A percentile compares a stretch with the other conserved stretches of the same genome.
phyloP scores from a whole-genome alignment of 345 rosid genomes.

The Anacardium occidentale region DNA sequence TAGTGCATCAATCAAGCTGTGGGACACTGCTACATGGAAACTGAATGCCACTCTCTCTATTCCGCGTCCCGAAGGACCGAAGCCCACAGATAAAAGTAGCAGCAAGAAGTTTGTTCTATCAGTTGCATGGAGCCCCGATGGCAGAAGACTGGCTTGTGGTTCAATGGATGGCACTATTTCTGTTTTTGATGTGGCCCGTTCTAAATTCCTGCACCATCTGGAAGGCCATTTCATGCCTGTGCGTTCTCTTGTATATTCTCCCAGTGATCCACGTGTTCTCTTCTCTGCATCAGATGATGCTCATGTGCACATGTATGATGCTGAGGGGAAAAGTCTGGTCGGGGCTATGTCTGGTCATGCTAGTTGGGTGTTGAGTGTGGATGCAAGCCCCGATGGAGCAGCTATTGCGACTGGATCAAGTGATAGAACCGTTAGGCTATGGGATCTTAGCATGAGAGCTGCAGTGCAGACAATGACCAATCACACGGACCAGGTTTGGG shows the following conservation, averaged over 20 bases:
- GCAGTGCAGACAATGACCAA: conserved; percentile 92
- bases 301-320: conserved; percentile 86
- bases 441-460: conserved; percentile 94
- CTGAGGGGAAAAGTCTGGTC: conserved; percentile 68
- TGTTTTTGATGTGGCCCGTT: conserved; percentile 73
- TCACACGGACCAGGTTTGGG: conserved; percentile 94
- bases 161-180: conserved; percentile 94
- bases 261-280: conserved; percentile 65
- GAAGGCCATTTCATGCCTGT: conserved; percentile 96
- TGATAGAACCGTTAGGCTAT: conserved; percentile 86
- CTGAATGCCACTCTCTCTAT: conserved; percentile 59
- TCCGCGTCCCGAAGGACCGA: conserved; percentile 81
- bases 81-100: conserved; percentile 76
- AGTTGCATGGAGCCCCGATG: conserved; percentile 89
- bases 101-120: conserved; percentile 92
- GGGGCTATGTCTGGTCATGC: conserved; percentile 91
- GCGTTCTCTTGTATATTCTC: conserved; percentile 82
- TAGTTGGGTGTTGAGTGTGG: conserved; percentile 91
- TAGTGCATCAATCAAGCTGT: conserved; percentile 87
- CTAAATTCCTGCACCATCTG: conserved; percentile 80
- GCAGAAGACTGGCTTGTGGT: conserved; percentile 80
- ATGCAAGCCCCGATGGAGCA: conserved; percentile 86
- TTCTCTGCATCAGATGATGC: conserved; percentile 89
- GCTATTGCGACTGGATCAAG: conserved; percentile 91
- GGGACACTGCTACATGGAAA: conserved; percentile 97